These are phyloP conservation scores for Stentor coeruleus DNA, from an alignment of 73 alveolate species.

Conservation along the genomic window DNA sequence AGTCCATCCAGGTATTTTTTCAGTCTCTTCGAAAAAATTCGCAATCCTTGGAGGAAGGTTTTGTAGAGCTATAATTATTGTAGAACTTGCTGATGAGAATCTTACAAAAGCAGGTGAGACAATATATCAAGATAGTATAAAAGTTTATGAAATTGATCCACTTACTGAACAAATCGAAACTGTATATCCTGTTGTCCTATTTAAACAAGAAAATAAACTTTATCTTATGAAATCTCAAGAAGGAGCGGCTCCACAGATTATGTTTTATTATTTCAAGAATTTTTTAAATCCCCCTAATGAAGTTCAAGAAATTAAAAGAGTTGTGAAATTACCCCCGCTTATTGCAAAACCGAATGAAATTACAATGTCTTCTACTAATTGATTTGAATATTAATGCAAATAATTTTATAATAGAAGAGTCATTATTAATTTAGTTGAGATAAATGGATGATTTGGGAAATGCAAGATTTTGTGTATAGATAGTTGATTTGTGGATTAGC, in stretches of 20 bases:
- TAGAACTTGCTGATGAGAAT: background rate
- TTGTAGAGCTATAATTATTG: background rate
- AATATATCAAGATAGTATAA: background rate
- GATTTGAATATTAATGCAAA: too few species aligned
- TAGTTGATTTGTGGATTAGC: too few species aligned
- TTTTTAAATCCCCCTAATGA: background rate
- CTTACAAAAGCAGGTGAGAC: background rate
- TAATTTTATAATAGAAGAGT: too few species aligned
- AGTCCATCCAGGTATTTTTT: background rate
- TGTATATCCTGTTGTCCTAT: background rate
- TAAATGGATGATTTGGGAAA: too few species aligned
- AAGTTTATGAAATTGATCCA: background rate
- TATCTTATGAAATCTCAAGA: background rate
- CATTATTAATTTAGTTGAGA: too few species aligned
- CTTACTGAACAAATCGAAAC: background rate
- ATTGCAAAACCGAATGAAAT: too few species aligned
- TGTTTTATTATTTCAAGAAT: background rate
- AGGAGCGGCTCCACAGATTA: background rate
- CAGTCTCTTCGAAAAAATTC: background rate
- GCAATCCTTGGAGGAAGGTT: conserved; percentile 16
- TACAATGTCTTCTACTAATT: too few species aligned
- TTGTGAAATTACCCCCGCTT: background rate
- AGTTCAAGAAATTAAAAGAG: background rate
- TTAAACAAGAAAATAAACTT: background rate
- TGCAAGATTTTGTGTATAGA: too few species aligned